Evolutionary conservation across 2,329 filamentous ascomycete genomes (phyloP), one percentile per base, ranked within the genome.

Genomic region (Penicillium expansum): DNA sequence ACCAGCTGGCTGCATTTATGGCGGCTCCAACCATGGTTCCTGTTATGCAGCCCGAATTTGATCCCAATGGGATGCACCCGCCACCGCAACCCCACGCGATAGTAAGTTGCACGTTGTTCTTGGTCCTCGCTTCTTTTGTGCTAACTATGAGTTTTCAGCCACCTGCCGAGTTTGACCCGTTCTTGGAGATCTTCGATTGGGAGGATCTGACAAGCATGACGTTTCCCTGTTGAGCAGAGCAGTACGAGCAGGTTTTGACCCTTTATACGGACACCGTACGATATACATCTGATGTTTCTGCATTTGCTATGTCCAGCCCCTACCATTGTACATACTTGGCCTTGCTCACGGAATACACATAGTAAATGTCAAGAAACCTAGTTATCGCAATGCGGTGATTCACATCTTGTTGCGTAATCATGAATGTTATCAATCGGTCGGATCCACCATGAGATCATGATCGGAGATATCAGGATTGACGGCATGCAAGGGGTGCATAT

Each of bases 151-250:
- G 13, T 45, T 27, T 3, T 27, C 10, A 72, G 69, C 63, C 59
- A 2, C 55, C 67, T n/a, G 67, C 56, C 1, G 68, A 70, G 20
- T 66, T 73, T 10, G 71, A 73, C 41, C 69, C 71, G 24, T 72
- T 71, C 45, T 59, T 72, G 37, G 71, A 71, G 37, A 69, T 69
- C 1, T 73, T 73, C 51, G 66, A 73, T 48, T 73, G 69, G 69
- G 70, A 69, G 11, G 67, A 73, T 53, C 45, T 73, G 38, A 67
- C 69, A 14, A 69, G 65, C 1, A 65, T 71, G 52, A 64, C 65
- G 1, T 62, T 71, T 20, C 62, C 61, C 55, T 60, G 59, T 32
- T 68, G 42, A 52, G 5, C 3, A 7, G 29, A 5, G 9, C 9
- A 4, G 14, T 14, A 33, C 3, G 6, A 11, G 6, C n/a, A n/a